Base-by-base conservation (phyloP, 2,329 filamentous ascomycete genomes). In the Neopestalotiopsis sp. region DNA sequence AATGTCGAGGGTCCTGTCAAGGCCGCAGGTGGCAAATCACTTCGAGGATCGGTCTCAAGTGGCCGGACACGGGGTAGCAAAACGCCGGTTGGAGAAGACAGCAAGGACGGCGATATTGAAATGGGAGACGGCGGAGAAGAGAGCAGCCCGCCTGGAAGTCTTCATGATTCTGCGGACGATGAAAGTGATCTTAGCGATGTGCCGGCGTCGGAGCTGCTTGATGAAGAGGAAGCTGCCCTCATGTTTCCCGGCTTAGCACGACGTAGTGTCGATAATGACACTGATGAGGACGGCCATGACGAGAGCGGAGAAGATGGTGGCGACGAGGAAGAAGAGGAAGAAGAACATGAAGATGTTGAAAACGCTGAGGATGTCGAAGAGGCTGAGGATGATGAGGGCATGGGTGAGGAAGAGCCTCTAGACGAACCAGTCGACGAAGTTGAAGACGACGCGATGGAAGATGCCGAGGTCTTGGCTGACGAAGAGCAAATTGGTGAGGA, bases 121-220 rank as follows among this genome's bases (percentile, higher is more conserved):
- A 63, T 73, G 66, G 66, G 74, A 10, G 74, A 75, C 38, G 66
- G 28, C 17, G 68, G 74, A 32, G 72, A 74, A 56, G 72, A 72
- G 40, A 88, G 83, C 64, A 90, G 89, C 68, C 84, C 86, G 5
- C 84, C 85, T 0, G 87, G 86, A 5, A 93, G 88, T 69, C 80
- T 90, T 7, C 88, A 90, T 69, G 89, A 91, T 70, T 90, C 87
- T 56, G 90, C 88, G 0, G 90, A 92, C 71, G 89, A 91, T 67
- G 90, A 92, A 77, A 92, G 90, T 74, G 90, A 92, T 71, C 81
- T 92, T 0, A 92, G 89, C 66, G 91, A 92, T 70, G 86, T 90
- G 84, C 89, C 32, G 80, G 86, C 52, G 4, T 86, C 85, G 56
- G 91, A 92, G 69, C 86, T 90, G 84, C 89, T 32, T 80, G 86